Evolutionary conservation across 2,329 filamentous ascomycete genomes (phyloP).

Genomic region (Diaporthe batatas): DNA sequence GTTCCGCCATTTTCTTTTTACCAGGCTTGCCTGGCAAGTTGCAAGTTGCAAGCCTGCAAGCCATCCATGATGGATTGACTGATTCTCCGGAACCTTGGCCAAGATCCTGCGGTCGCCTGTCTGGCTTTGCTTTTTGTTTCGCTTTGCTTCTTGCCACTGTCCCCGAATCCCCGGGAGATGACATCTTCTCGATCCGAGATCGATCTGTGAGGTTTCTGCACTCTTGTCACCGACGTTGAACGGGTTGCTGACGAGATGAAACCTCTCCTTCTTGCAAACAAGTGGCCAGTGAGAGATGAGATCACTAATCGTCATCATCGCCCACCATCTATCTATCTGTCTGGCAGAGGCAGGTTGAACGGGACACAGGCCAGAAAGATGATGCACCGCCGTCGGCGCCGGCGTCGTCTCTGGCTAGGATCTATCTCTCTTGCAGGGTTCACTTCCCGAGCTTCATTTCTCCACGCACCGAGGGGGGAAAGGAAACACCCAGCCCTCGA

Average conservation of each 20-base stretch:
- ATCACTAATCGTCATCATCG: no score
- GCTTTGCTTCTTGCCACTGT: constrained; percentile 4
- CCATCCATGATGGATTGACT: no score
- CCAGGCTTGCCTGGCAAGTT: no score
- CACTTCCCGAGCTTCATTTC: neutral
- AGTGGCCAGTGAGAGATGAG: neutral
- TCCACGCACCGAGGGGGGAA: neutral
- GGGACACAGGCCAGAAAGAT: neutral
- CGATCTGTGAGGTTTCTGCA: neutral
- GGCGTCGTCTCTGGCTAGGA: no score
- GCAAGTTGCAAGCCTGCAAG: no score
- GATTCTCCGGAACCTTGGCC: neutral
- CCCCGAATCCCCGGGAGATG: neutral
- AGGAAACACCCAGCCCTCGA: neutral
- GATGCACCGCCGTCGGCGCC: neutral
- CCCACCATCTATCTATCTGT: neutral
- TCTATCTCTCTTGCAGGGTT: neutral
- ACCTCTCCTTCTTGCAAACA: neutral
- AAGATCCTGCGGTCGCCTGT: constrained; percentile 27
- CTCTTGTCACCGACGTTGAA: neutral
- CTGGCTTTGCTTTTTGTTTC: neutral
- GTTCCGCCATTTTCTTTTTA: neutral
- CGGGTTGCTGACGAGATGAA: neutral
- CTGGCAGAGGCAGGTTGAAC: neutral
- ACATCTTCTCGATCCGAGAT: neutral